phyloP scores from a whole-genome alignment of 2,329 filamentous ascomycete genomes.

The Cladosporium sp. region DNA sequence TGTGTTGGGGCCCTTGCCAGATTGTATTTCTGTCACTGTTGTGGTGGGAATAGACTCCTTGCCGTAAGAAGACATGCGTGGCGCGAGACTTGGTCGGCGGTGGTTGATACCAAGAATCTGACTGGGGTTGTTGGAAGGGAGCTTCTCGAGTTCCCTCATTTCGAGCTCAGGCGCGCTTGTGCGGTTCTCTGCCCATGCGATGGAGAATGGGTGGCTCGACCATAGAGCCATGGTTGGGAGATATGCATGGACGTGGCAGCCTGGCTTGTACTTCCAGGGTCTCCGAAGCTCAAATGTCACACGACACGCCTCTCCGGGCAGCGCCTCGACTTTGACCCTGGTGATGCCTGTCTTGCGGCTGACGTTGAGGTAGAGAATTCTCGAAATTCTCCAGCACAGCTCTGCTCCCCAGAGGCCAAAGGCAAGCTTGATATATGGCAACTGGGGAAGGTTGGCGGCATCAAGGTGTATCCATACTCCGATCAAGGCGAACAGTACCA shows the following conservation, averaged over 20 bases:
- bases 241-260: slow-evolving; percentile 59
- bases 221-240: slow-evolving; percentile 45
- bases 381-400: slow-evolving; percentile 44
- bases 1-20: slow-evolving; percentile 17
- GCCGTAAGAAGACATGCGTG: slow-evolving; percentile 12
- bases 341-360: slow-evolving; percentile 47
- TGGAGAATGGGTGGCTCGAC: slow-evolving; percentile 48
- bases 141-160: slow-evolving; percentile 31
- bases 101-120: neutral
- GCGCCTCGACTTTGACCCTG: slow-evolving; percentile 53
- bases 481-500: slow-evolving; percentile 64
- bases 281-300: slow-evolving; percentile 58
- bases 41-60: slow-evolving; percentile 11
- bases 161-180: slow-evolving; percentile 24
- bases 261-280: slow-evolving; percentile 50
- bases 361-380: slow-evolving; percentile 52
- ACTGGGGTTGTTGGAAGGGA: slow-evolving; percentile 18
- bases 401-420: slow-evolving; percentile 75
- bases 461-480: slow-evolving; percentile 76
- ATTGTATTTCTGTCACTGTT: slow-evolving; percentile 12
- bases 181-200: slow-evolving; percentile 43
- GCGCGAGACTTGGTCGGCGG: slow-evolving; percentile 13
- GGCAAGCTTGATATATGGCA: slow-evolving; percentile 69
- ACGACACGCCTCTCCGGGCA: slow-evolving; percentile 56
- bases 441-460: slow-evolving; percentile 62